phyloP scores from a whole-genome alignment of 768 basidiomycete species.

The Xerocomus potaroensis region DNA sequence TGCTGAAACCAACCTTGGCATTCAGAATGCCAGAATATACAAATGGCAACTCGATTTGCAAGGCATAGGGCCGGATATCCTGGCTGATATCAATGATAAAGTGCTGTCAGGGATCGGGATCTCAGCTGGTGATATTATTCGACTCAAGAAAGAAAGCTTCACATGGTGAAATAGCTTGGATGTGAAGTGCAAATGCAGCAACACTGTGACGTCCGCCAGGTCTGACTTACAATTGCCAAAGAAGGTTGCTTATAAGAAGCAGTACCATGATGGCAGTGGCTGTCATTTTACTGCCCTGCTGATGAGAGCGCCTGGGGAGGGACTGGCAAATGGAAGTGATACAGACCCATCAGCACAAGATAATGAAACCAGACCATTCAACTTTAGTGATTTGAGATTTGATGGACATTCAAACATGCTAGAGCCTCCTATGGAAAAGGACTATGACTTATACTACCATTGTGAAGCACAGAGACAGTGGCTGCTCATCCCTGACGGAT shows the following conservation, averaged over 20 bases:
- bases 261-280: neutral
- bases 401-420: too few species aligned
- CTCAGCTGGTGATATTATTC: neutral
- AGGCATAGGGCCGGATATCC: neutral
- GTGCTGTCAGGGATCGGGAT: neutral
- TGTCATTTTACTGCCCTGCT: neutral
- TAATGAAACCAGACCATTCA: too few species aligned
- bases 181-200: neutral
- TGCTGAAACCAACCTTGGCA: neutral
- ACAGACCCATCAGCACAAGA: too few species aligned
- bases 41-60: neutral
- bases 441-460: too few species aligned
- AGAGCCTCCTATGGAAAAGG: too few species aligned
- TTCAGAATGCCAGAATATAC: neutral
- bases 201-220: neutral
- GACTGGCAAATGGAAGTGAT: too few species aligned
- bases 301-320: neutral
- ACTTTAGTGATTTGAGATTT: too few species aligned
- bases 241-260: neutral
- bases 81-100: neutral
- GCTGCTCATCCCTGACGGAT: too few species aligned
- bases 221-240: too few species aligned
- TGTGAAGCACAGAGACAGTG: too few species aligned
- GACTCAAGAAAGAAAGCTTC: neutral
- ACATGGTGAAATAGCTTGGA: neutral